phyloP scores from a whole-genome alignment of 2,329 filamentous ascomycete species.

The Periconia digitata region DNA sequence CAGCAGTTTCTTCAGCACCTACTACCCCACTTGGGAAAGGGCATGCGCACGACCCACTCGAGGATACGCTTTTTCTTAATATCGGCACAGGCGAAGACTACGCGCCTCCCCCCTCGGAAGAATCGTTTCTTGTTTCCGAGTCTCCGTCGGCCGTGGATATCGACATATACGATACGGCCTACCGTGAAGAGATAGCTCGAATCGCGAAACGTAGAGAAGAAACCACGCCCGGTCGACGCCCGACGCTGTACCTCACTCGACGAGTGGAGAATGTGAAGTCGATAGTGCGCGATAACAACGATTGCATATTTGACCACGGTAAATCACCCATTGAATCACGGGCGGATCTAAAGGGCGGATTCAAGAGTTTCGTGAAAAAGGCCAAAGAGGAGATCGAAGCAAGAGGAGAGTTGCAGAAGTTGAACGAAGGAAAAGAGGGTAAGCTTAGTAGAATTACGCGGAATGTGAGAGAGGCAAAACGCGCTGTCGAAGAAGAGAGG shows the following conservation, averaged over 20 bases:
- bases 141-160: constrained; percentile 83
- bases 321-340: constrained; percentile 20
- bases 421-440: constrained; percentile 36
- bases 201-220: constrained; percentile 59
- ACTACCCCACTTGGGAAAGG: constrained; percentile 49
- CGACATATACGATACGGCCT: constrained; percentile 86
- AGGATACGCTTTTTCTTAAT: constrained; percentile 70
- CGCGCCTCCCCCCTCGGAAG: constrained; percentile 25
- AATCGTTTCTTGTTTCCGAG: constrained; percentile 67
- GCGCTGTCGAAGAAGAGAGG: constrained; percentile 38
- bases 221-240: constrained; percentile 22
- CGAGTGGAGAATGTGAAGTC: constrained; percentile 50
- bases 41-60: constrained; percentile 64
- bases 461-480: constrained; percentile 35
- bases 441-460: constrained; percentile 34
- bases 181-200: constrained; percentile 76
- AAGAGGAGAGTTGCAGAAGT: constrained; percentile 34
- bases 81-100: constrained; percentile 68
- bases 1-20: constrained; percentile 20
- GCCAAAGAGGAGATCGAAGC: constrained; percentile 37
- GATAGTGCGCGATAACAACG: constrained; percentile 34
- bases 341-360: constrained; percentile 31
- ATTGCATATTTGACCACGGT: constrained; percentile 35
- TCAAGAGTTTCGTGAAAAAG: constrained; percentile 41
- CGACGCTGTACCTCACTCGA: constrained; percentile 61